phyloP scores from a whole-genome alignment of 2,329 filamentous ascomycete species.

The Ophiocordyceps camponoti-leonardi region DNA sequence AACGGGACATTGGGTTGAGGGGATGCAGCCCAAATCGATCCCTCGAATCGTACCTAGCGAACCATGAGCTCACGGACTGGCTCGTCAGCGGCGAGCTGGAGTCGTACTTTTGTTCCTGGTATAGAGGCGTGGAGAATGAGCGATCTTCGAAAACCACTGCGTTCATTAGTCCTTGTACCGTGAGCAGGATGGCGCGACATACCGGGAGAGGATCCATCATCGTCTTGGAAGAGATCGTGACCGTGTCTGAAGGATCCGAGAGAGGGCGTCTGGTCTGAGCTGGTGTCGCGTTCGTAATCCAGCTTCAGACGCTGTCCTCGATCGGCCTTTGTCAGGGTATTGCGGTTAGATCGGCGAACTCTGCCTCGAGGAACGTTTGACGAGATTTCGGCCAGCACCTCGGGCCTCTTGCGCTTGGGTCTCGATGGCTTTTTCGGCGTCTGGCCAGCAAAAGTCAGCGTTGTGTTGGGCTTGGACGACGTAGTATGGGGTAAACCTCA shows the following conservation, averaged over 20 bases:
- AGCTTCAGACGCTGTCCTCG: conserved; percentile 7
- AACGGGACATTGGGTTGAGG: conserved; percentile 19
- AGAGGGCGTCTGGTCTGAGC: conserved; percentile 5
- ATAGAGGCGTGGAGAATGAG: conserved; percentile 6
- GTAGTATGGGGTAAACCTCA: conserved; percentile 13
- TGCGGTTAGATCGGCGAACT: conserved; percentile 8
- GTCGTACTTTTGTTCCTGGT: conserved; percentile 10
- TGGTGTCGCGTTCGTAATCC: conserved; percentile 3
- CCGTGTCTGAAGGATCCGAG: conserved; percentile 6
- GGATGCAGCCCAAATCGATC: conserved; percentile 16
- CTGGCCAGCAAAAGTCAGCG: conserved; percentile 6
- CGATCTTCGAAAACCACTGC: conserved; percentile 10
- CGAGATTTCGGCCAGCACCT: conserved; percentile 16
- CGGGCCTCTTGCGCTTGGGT: conserved; percentile 13
- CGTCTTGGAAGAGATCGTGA: conserved; percentile 15
- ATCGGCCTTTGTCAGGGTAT: conserved; percentile 3
- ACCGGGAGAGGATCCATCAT: conserved; percentile 9
- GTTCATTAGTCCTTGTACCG: conserved; percentile 5
- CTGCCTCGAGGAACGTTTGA: conserved; percentile 14
- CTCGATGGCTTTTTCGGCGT: conserved; percentile 14
- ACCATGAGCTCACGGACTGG: conserved; percentile 1
- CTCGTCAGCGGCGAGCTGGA: no score
- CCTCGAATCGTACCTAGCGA: conserved; percentile 14
- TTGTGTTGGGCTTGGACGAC: not conserved
- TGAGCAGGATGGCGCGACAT: conserved; percentile 1